These are phyloP conservation scores for Psilocybe cyanescens DNA, from an alignment of 768 basidiomycete species.

Conservation along the genomic window DNA sequence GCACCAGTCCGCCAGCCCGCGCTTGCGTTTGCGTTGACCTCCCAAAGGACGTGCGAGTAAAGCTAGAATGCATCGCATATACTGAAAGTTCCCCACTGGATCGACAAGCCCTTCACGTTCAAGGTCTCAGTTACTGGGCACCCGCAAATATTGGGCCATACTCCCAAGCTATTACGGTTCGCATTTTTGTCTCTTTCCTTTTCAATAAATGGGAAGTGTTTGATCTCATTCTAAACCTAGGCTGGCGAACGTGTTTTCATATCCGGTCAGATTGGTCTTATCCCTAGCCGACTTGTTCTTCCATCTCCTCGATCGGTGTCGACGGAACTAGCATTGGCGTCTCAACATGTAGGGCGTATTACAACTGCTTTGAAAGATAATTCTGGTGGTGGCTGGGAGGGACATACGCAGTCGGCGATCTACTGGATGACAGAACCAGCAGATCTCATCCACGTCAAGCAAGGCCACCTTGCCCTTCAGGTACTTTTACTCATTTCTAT, in stretches of 20 bases:
- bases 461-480: conserved; percentile 34
- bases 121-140: conserved; percentile 97
- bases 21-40: conserved; percentile 91
- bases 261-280: conserved; percentile 93
- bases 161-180: conserved; percentile 87
- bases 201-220: background rate
- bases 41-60: conserved; percentile 55
- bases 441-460: conserved; percentile 44
- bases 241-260: conserved; percentile 79
- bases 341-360: conserved; percentile 82
- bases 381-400: conserved; percentile 61
- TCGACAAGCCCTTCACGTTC: conserved; percentile 88
- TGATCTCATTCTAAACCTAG: conserved; percentile 39
- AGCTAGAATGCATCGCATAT: conserved; percentile 85
- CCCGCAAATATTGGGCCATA: conserved; percentile 99
- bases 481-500: conserved; percentile 10
- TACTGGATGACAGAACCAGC: conserved; percentile 66
- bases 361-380: conserved; percentile 57
- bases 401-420: conserved; percentile 64
- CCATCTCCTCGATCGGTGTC: conserved; percentile 62
- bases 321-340: conserved; percentile 70
- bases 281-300: conserved; percentile 73
- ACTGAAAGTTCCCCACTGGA: conserved; percentile 39
- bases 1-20: conserved; percentile 88
- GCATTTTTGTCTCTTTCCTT: conserved; percentile 25